Conservation (phyloP, 768 basidiomycete species). For the Leccinum olivaceopallidum region DNA sequence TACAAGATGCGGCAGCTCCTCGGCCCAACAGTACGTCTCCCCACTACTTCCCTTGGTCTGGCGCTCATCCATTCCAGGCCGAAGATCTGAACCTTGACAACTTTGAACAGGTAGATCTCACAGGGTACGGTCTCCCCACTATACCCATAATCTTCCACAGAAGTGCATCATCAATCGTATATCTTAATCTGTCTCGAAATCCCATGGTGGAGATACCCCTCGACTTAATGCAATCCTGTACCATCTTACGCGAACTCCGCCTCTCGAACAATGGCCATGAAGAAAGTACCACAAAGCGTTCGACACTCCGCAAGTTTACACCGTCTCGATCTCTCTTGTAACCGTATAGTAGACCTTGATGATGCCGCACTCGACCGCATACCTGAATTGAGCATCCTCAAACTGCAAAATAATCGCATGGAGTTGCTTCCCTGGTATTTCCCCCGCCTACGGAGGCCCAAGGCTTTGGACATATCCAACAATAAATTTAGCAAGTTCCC, state of each 20-base stretch:
- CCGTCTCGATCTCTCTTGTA: conserved; percentile 86
- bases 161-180: conserved; percentile 80
- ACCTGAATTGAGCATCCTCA: conserved; percentile 63
- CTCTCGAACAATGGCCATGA: conserved; percentile 91
- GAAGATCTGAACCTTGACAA: conserved; percentile 70
- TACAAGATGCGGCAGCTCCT: too few relatives aligned
- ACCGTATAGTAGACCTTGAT: conserved; percentile 86
- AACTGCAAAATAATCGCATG: conserved; percentile 89
- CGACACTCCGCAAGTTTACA: conserved; percentile 72
- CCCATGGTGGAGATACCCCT: conserved; percentile 95
- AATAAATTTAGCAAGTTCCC: conserved; percentile 88
- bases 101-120: conserved; percentile 81
- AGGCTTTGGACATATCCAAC: conserved; percentile 89
- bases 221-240: conserved; percentile 92
- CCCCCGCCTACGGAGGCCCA: conserved; percentile 66
- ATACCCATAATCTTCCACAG: conserved; percentile 87
- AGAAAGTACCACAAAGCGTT: conserved; percentile 85
- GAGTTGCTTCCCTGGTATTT: conserved; percentile 87
- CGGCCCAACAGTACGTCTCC: conserved; percentile 57
- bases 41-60: background rate
- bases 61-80: conserved; percentile 46
- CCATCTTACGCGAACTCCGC: conserved; percentile 78
- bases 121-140: conserved; percentile 75
- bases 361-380: conserved; percentile 83
- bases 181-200: conserved; percentile 88